Conservation (phyloP, 345 rosid genomes). For the Garcia nutans region DNA sequence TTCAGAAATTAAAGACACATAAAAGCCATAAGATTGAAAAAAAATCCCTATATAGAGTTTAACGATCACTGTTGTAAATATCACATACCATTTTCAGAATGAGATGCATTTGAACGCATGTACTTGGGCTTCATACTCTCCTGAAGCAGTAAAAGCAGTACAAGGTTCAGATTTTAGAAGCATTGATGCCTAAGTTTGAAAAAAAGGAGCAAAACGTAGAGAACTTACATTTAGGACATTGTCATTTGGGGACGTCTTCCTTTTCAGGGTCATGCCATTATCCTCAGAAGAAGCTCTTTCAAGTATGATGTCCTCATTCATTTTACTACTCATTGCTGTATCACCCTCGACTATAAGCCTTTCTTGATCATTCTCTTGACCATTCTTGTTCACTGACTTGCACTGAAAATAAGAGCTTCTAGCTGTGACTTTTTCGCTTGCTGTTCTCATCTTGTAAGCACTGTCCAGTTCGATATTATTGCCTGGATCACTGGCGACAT, state of each 20-base stretch:
- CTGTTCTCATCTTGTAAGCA: slow-evolving; percentile 12
- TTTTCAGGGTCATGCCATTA: slow-evolving; percentile 44
- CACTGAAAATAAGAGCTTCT: slow-evolving; percentile 28
- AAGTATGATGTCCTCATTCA: slow-evolving; percentile 24
- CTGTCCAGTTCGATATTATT: neutral
- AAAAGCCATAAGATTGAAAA: neutral
- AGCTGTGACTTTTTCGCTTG: slow-evolving; percentile 1
- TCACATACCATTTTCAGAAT: slow-evolving; percentile 37
- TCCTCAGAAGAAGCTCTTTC: slow-evolving; percentile 19
- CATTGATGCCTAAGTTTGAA: neutral
- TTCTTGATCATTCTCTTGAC: slow-evolving; percentile 6
- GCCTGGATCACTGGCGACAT: slow-evolving; percentile 19
- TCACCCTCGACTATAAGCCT: neutral
- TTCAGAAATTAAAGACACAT: neutral
- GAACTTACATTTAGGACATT: slow-evolving; percentile 45
- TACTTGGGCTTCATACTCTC: slow-evolving; percentile 53
- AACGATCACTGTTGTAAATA: neutral
- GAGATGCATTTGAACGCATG: slow-evolving; percentile 38
- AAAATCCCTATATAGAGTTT: neutral
- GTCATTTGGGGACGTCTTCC: slow-evolving; percentile 48
- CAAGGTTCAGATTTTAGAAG: slow-evolving; percentile 15
- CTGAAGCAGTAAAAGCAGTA: slow-evolving; percentile 41
- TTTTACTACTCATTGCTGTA: neutral
- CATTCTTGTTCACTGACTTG: slow-evolving; percentile 13
- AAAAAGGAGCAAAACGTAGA: neutral